Base-by-base conservation (phyloP, 495 filamentous ascomycete genomes). In the Penicillium steckii region DNA sequence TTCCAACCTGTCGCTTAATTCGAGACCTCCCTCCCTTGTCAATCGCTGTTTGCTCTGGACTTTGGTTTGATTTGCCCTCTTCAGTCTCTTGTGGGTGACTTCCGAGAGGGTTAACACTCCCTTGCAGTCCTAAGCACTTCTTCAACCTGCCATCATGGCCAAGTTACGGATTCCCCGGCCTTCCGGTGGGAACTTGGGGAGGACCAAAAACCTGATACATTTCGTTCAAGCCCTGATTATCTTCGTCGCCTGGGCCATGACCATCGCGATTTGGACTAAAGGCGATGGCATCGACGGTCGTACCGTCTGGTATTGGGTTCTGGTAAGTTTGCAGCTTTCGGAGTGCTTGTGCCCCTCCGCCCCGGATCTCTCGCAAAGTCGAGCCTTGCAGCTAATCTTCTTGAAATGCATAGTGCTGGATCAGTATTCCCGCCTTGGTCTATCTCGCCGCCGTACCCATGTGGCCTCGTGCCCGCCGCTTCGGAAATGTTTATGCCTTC, bases 401-500 rank as follows among this genome's bases (percentile, higher is more conserved):
- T 26, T 4, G 25, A n/a, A n/a, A 15, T 54, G 18, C 17, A 52
- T 53, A 96, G 92, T 94, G 88, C 72, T 95, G 91, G 81, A 69
- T 96, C 52, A 85, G 84, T 50, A 78, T 91, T 48, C 91, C 91
- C 4, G 88, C 84, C 21, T 80, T 94, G 54, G 80, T 96, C 51
- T 97, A 92, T 67, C 79, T 93, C 49, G 80, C 83, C 44, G 88
- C 91, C 74, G 83, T 90, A 4, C 91, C 90, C 21, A 85, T 89
- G 62, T 96, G 89, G 76, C 79, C 83, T n/a, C 85, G 91, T 52
- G 88, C 91, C 24, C 79, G 82, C 24, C 85, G 83, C 59, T 82
- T 91, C 55, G 88, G 88, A 40, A 85, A 95, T 57, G 86, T 89
- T 8, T 91, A 94, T 65, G 90, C 82, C 46, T 89, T 95, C 69